Evolutionary conservation across 2,329 filamentous ascomycete species (phyloP).

Genomic region (Aureobasidium subglaciale): DNA sequence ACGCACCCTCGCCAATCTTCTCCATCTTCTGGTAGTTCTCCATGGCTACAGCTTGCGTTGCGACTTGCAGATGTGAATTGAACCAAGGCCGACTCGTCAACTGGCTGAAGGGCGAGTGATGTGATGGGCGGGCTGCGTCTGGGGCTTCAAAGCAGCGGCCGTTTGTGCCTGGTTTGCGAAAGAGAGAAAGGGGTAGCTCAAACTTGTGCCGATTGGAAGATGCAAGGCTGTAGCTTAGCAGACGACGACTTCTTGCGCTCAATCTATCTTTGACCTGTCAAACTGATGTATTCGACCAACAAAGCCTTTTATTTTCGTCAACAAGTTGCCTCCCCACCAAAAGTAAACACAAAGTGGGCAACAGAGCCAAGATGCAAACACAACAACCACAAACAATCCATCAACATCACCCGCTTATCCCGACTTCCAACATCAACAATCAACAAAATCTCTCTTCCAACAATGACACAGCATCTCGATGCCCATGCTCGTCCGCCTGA

Average conservation of each 20-base stretch:
- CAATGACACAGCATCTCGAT: constrained; percentile 37
- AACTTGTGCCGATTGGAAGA: neutral
- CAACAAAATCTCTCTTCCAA: neutral
- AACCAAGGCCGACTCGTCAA: neutral
- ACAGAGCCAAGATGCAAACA: constrained; percentile 12
- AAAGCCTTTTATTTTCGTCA: constrained; percentile 5
- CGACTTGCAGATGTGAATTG: neutral
- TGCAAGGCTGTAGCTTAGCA: neutral
- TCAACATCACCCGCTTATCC: neutral
- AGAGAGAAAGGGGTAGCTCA: neutral
- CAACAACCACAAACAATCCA: constrained; percentile 2
- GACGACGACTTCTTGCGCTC: neutral
- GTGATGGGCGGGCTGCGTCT: neutral
- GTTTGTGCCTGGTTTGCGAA: neutral
- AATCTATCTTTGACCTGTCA: neutral
- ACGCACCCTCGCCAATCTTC: constrained; percentile 88
- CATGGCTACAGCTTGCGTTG: constrained; percentile 45
- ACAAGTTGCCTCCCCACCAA: constrained; percentile 7
- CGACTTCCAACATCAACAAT: neutral
- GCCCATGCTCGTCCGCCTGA: constrained; percentile 72
- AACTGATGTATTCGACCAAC: neutral
- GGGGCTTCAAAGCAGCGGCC: neutral
- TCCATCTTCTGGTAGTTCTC: constrained; percentile 96
- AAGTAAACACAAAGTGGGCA: constrained; percentile 13
- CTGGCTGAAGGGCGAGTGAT: neutral